Conservation (phyloP, 2,329 filamentous ascomycete genomes). For the Cladosporium sp. region DNA sequence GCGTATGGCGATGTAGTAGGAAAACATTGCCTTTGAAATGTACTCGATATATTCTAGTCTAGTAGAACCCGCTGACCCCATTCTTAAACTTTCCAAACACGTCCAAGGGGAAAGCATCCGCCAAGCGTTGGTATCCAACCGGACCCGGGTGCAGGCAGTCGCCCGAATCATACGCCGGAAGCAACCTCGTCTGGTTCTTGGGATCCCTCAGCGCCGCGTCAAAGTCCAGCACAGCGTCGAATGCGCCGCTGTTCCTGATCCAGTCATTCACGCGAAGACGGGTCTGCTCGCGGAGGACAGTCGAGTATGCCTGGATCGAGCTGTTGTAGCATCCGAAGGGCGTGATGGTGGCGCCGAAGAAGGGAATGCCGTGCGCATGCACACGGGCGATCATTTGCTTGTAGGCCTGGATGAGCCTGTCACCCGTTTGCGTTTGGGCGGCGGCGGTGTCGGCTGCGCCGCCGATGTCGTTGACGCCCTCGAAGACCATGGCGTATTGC, state of each 20-base stretch:
- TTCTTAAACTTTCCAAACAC: conserved; percentile 48
- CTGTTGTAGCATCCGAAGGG: conserved; percentile 56
- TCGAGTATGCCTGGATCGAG: conserved; percentile 56
- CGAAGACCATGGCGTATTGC: conserved; percentile 65
- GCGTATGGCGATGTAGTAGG: neutral
- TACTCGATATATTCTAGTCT: neutral
- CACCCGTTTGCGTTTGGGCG: conserved; percentile 52
- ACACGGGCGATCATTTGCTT: conserved; percentile 59
- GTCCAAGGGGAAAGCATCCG: conserved; percentile 59
- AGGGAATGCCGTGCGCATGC: conserved; percentile 56
- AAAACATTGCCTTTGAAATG: neutral
- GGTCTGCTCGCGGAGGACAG: conserved; percentile 57
- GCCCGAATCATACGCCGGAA: conserved; percentile 57
- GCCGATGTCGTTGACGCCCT: conserved; percentile 71
- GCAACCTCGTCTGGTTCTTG: conserved; percentile 52
- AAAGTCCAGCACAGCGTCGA: conserved; percentile 66
- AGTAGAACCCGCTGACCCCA: conserved; percentile 29
- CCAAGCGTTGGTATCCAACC: conserved; percentile 61
- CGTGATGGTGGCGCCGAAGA: conserved; percentile 68
- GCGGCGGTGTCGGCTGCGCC: conserved; percentile 47
- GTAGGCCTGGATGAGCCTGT: conserved; percentile 59
- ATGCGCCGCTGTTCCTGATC: conserved; percentile 59
- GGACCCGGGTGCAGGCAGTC: conserved; percentile 67
- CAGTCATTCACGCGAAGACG: conserved; percentile 62
- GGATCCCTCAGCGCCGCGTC: conserved; percentile 59